A percentile compares a stretch with the other conserved stretches of the same genome.
Conservation (phyloP, 2,329 filamentous ascomycete genomes). For the Aschersonia sp. region DNA sequence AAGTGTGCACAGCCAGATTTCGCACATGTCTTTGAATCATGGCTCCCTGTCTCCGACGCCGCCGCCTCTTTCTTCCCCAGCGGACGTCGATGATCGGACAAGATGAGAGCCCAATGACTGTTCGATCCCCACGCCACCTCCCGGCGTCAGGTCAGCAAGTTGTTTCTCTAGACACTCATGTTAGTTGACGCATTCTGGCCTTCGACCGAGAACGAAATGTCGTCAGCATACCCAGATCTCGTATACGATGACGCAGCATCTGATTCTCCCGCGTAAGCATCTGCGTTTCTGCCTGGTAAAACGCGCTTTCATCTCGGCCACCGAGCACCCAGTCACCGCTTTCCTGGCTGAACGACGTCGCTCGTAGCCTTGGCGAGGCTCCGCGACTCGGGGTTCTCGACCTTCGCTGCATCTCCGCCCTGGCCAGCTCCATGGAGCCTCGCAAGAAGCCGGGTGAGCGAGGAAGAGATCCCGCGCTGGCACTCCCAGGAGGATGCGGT, state of each 20-base stretch:
- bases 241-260: slow-evolving; percentile 62
- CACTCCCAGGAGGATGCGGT: slow-evolving; percentile 11
- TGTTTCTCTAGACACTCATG: slow-evolving; percentile 30
- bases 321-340: slow-evolving; percentile 46
- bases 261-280: slow-evolving; percentile 68
- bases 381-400: slow-evolving; percentile 45
- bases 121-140: slow-evolving; percentile 21
- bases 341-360: slow-evolving; percentile 44
- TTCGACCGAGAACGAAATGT: not conserved
- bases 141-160: slow-evolving; percentile 26
- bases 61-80: slow-evolving; percentile 17
- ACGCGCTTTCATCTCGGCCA: slow-evolving; percentile 60
- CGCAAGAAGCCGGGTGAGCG: slow-evolving; percentile 37
- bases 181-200: not conserved
- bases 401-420: slow-evolving; percentile 38
- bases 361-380: slow-evolving; percentile 39
- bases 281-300: slow-evolving; percentile 72
- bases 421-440: slow-evolving; percentile 44
- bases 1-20: no score
- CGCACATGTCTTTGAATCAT: not conserved
- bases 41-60: slow-evolving; percentile 6
- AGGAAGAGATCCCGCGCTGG: slow-evolving; percentile 25
- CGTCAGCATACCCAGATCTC: slow-evolving; percentile 50
- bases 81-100: slow-evolving; percentile 28
- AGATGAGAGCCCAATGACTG: slow-evolving; percentile 34